These are phyloP conservation scores for Peronosclerospora sorghi DNA, from an alignment of 352 stramenopile species.

Conservation along the genomic window DNA sequence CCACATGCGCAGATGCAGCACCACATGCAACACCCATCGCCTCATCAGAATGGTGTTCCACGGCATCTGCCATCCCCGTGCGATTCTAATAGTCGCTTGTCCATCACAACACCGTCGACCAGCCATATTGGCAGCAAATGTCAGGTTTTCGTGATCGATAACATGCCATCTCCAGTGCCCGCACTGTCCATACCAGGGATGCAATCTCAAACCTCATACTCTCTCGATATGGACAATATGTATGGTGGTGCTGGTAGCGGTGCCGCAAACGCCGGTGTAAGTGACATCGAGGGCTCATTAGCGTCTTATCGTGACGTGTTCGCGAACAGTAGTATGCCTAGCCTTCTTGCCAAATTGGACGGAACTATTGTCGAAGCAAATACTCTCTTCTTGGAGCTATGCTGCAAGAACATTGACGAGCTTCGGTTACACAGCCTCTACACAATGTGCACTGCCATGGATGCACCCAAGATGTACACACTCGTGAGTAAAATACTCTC, in stretches of 20 bases:
- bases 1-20: constrained; percentile 10
- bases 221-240: constrained; percentile 51
- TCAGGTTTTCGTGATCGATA: constrained; percentile 67
- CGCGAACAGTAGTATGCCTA: constrained; percentile 67
- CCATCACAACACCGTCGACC: constrained; percentile 39
- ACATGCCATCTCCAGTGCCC: constrained; percentile 60
- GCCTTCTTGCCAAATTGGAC: constrained; percentile 62
- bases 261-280: constrained; percentile 14
- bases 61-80: constrained; percentile 25
- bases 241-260: constrained; percentile 10
- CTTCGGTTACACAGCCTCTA: constrained; percentile 67
- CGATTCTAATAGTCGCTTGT: constrained; percentile 21
- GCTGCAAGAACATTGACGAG: constrained; percentile 72
- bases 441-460: constrained; percentile 65
- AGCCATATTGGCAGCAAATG: constrained; percentile 24
- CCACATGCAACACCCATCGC: constrained; percentile 20
- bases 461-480: constrained; percentile 75
- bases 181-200: constrained; percentile 56
- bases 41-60: constrained; percentile 8
- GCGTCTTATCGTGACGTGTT: constrained; percentile 71
- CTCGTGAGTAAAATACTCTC: constrained; percentile 66
- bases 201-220: constrained; percentile 35
- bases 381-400: constrained; percentile 62
- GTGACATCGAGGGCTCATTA: constrained; percentile 48
- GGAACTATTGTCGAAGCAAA: constrained; percentile 75